Evolutionary conservation across 2,329 filamentous ascomycete species (phyloP).

Genomic region (Raffaelea arxii): DNA sequence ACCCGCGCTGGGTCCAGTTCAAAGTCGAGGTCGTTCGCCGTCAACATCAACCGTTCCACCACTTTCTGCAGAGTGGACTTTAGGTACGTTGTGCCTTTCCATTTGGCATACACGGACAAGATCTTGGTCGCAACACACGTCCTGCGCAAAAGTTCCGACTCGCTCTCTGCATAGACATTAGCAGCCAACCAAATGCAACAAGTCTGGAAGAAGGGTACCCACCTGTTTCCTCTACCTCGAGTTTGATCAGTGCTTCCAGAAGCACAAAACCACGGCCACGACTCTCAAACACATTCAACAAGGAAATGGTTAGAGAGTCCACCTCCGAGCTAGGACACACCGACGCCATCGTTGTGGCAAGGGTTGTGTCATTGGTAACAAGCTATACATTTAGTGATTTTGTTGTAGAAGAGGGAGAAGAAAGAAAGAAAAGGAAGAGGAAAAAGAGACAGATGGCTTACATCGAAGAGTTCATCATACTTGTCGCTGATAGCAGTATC

Average conservation of each 20-base stretch:
- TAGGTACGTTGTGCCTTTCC: slow-evolving; percentile 57
- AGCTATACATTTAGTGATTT: slow-evolving; percentile 27
- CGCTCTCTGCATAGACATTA: slow-evolving; percentile 40
- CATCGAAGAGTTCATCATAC: slow-evolving; percentile 55
- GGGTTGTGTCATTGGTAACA: slow-evolving; percentile 50
- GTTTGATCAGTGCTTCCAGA: slow-evolving; percentile 56
- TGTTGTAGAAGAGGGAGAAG: neutral
- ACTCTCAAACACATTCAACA: slow-evolving; percentile 62
- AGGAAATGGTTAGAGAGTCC: slow-evolving; percentile 57
- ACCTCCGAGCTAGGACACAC: slow-evolving; percentile 59
- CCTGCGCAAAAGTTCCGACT: slow-evolving; percentile 56
- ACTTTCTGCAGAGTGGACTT: slow-evolving; percentile 57
- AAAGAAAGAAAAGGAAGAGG: neutral
- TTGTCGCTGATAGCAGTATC: slow-evolving; percentile 59
- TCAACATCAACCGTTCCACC: slow-evolving; percentile 54
- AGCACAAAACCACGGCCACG: slow-evolving; percentile 53
- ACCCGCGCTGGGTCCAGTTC: slow-evolving; percentile 58
- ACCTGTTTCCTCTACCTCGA: slow-evolving; percentile 59
- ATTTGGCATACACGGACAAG: slow-evolving; percentile 61
- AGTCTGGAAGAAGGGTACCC: slow-evolving; percentile 10
- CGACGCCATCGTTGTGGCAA: slow-evolving; percentile 54
- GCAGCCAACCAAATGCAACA: neutral
- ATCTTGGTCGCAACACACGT: slow-evolving; percentile 66
- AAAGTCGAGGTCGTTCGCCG: slow-evolving; percentile 57
- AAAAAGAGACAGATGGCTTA: slow-evolving; percentile 18